Percentiles rank a stretch among this genome's conserved stretches.
Conservation (phyloP, 148 eudicot genomes). For the Rhododendron simsii region DNA sequence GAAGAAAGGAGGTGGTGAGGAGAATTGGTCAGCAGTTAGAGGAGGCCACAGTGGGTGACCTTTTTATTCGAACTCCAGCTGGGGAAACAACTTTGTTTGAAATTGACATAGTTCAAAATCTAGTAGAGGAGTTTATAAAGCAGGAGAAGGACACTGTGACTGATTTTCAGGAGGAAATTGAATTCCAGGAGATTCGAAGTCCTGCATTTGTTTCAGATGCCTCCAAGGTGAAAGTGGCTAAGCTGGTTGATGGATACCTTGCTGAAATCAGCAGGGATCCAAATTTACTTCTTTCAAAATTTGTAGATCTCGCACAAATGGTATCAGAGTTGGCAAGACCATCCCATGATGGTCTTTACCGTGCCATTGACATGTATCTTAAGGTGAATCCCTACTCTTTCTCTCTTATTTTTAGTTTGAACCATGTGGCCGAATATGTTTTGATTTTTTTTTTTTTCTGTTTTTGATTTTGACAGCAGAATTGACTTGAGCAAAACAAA, state of each 20-base stretch:
- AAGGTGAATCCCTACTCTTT: conserved; percentile 46
- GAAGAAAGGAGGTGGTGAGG: conserved; percentile 39
- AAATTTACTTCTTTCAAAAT: conserved; percentile 46
- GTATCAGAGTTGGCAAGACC: conserved; percentile 59
- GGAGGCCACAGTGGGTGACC: conserved; percentile 70
- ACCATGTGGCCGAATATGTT: background rate
- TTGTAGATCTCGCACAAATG: conserved; percentile 65
- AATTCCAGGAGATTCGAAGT: conserved; percentile 42
- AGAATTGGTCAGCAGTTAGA: conserved; percentile 72
- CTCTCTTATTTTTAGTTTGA: background rate
- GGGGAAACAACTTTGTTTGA: conserved; percentile 52
- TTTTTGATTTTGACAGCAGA: background rate
- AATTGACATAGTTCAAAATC: conserved; percentile 44
- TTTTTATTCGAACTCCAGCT: conserved; percentile 48
- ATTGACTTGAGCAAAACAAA: background rate
- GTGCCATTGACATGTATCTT: conserved; percentile 88
- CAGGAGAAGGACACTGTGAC: conserved; percentile 29
- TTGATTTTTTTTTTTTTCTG: too few relatives aligned
- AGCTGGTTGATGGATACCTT: conserved; percentile 78
- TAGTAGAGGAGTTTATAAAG: conserved; percentile 65
- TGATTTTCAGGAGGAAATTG: conserved; percentile 35
- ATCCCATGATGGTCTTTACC: conserved; percentile 84
- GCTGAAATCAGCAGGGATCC: conserved; percentile 79
- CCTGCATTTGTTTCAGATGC: conserved; percentile 38
- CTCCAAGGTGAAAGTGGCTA: conserved; percentile 74